Base-by-base conservation (phyloP, 1,139 yeast genomes). In the Pichia terricola region DNA sequence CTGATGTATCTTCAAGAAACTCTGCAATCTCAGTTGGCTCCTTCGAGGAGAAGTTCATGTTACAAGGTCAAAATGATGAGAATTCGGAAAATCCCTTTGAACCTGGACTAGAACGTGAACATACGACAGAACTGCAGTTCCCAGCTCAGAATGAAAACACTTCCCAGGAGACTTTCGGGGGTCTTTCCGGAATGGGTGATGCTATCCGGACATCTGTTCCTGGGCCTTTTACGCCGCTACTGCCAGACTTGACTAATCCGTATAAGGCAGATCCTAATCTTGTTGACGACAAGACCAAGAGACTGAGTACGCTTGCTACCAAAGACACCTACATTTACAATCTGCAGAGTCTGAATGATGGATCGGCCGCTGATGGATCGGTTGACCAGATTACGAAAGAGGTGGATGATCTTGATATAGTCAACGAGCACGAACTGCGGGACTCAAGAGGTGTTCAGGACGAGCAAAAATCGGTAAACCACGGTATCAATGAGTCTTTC, bases 321-420 rank as follows among this genome's bases (percentile, higher is more conserved):
- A 53, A 56, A 40, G 62, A 60, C 39, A 47, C 47, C 42, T 56
- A 52, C 39, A 58, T 60, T 25, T 60, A 60, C 43, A 60, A 60
- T 35, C 42, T 57, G 2, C 50, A 47, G 41, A 48, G 52, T 10
- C 30, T 48, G 6, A 22, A 42, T 31, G 28, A 40, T 9, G 41
- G 38, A 25, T 44, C 40, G 16, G 26, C 3, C 6, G 26, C 28
- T 31, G 34, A 34, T 30, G 22, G 30, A 22, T 9, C 31, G 4
- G 36, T 11, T n/a, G 34, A 38, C 27, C 8, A 28, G 33, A 35
- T 26, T 16, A 5, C 34, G 10, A 26, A 34, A 11, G 40, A 31
- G 9, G 38, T n/a, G 2, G 43, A 47, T 35, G 58, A 58, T 35
- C 58, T 59, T 61, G 48, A 55, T 26, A 54, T 60, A 22, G 58